Base-by-base conservation (phyloP, 2,329 filamentous ascomycete genomes). In the Blastomyces parvus region DNA sequence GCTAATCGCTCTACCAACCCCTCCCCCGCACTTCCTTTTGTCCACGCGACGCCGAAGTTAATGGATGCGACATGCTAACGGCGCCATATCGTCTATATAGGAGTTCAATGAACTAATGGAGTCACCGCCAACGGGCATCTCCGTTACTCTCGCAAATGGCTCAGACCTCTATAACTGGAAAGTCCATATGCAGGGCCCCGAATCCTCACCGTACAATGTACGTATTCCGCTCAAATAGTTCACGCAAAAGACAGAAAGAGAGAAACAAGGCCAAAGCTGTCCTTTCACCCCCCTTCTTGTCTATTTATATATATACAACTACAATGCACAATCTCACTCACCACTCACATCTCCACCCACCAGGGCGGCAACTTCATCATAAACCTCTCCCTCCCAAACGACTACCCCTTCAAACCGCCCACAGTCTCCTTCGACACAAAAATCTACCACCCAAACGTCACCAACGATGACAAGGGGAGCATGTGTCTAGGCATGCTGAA, bases 391-490 rank as follows among this genome's bases (percentile, higher is more conserved):
- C 85, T 97, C 13, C 91, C 91, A 55, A 94, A 97, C 73, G 94
- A 99, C 80, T 99, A 99, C 75, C 94, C 94, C 53, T 99, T 99
- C 94, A 96, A 92, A 52, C 93, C 94, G 60, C 94, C 94, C 56
- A 97, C 97, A 82, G 97, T 99, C 73, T 90, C 94, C 63, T 99
- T 99, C 79, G 83, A 97, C 61, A 99, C 95, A 70, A 97, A 96
- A 80, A 97, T 99, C 81, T 97, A 96, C 83, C 92, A 97, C 80
- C 91, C 92, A 55, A 97, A 97, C 78, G 85, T 97, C 64, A 91
- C 88, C 72, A 94, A 96, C 82, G 91, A 96, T 76, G 83, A 84
- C 72, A 84, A 86, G 68, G 92, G 92, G 66, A 88, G 83, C 77
- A 90, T 97, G 85, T 97, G 92, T 78, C 82, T 97, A 55, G 86